A percentile compares a stretch with the other conserved stretches of the same genome.
These are phyloP conservation scores for Arthrobotrys musiformis DNA, from an alignment of 2,329 filamentous ascomycete genomes.

Conservation along the genomic window DNA sequence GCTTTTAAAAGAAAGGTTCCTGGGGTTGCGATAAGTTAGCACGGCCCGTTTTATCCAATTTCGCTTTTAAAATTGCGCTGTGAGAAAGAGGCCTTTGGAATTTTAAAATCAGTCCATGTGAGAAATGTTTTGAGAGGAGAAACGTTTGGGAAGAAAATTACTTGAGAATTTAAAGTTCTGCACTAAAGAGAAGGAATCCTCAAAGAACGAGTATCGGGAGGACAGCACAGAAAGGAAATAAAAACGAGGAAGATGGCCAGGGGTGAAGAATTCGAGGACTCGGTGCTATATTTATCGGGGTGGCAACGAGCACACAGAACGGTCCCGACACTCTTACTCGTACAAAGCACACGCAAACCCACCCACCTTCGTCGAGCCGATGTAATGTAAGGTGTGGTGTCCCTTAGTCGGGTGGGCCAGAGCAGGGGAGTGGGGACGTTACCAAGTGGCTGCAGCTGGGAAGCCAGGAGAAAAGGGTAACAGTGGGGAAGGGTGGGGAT, in stretches of 20 bases:
- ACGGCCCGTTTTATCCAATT: slow-evolving; percentile 28
- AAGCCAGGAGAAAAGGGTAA: slow-evolving; percentile 21
- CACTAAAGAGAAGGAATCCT: slow-evolving; percentile 13
- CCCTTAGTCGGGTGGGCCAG: slow-evolving; percentile 18
- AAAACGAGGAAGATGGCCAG: slow-evolving; percentile 30
- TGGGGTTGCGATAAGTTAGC: slow-evolving; percentile 20
- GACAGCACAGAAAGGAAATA: slow-evolving; percentile 39
- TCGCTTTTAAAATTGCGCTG: slow-evolving; percentile 43
- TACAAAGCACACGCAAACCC: slow-evolving; percentile 38
- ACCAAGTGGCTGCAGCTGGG: slow-evolving; percentile 20
- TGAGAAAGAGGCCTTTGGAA: slow-evolving; percentile 3
- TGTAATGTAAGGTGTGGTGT: slow-evolving; percentile 18
- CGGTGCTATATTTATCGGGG: slow-evolving; percentile 52
- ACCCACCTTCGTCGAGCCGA: slow-evolving; percentile 11
- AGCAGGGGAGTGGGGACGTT: slow-evolving; percentile 20
- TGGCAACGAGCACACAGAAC: slow-evolving; percentile 28
- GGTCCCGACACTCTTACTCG: slow-evolving; percentile 34
- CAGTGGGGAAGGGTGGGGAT: slow-evolving; percentile 17
- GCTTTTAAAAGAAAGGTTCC: slow-evolving; percentile 23
- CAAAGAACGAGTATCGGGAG: slow-evolving; percentile 27
- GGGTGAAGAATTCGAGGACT: slow-evolving; percentile 29
- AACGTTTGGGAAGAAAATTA: not conserved
- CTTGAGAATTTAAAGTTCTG: slow-evolving; percentile 19
- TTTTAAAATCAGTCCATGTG: slow-evolving; percentile 12
- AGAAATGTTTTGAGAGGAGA: not conserved